Conservation (phyloP, 495 filamentous ascomycete genomes). For the Rhizodiscina lignyota region DNA sequence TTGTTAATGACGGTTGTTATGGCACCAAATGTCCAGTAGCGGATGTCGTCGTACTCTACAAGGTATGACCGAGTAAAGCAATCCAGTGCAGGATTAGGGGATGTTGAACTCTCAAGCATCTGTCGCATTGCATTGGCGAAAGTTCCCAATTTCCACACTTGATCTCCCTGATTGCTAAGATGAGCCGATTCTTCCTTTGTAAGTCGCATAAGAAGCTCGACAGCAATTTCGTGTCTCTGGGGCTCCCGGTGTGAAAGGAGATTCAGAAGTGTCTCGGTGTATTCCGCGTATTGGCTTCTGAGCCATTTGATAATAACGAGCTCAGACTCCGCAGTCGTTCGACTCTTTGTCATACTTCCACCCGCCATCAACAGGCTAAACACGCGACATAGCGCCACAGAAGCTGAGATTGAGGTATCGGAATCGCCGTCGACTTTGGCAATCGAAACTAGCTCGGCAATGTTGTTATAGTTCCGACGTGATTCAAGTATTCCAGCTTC, state of each 20-base stretch:
- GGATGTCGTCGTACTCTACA: too few species aligned
- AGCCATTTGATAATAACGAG: constrained; percentile 63
- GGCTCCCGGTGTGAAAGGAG: constrained; percentile 10
- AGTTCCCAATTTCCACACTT: too few species aligned
- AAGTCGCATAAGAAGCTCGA: constrained; percentile 69
- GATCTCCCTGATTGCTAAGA: too few species aligned
- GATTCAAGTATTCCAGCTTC: constrained; percentile 70
- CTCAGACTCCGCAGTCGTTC: constrained; percentile 52
- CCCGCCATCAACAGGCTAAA: constrained; percentile 67
- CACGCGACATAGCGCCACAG: constrained; percentile 73
- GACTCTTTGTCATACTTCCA: constrained; percentile 50
- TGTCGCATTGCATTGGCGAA: too few species aligned
- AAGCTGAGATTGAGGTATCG: constrained; percentile 35
- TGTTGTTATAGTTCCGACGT: constrained; percentile 84
- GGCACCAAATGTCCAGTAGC: too few species aligned
- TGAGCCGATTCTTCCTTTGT: constrained; percentile 55
- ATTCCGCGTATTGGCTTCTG: constrained; percentile 53
- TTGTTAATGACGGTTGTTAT: too few species aligned
- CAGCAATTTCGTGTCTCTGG: constrained; percentile 32
- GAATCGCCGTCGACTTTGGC: constrained; percentile 19
- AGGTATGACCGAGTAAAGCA: too few species aligned
- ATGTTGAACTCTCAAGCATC: too few species aligned
- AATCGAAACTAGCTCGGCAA: constrained; percentile 51
- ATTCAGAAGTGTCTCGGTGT: constrained; percentile 18
- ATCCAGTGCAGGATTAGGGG: too few species aligned